Base-by-base conservation (phyloP, 1,284 basidiomycete species). In the Tilletiaria anomala region DNA sequence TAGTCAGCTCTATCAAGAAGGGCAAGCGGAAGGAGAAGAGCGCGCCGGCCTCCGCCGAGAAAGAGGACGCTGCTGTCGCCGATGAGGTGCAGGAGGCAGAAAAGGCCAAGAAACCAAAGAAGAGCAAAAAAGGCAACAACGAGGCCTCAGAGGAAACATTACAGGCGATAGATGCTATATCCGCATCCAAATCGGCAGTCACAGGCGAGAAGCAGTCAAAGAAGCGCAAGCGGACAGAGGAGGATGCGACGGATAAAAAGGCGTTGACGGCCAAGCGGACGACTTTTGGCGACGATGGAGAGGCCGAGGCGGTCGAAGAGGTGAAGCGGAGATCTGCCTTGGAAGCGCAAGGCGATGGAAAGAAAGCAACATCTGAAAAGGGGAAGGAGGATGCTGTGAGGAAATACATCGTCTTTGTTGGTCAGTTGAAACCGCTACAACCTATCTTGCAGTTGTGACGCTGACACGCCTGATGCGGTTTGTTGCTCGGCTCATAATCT, bases 371-470 rank as follows among this genome's bases (percentile, higher is more conserved):
- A 16, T 37, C 36, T 5, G 29, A 26, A 10, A 21, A 24, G 23
- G 22, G 22, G 4, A 24, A 14, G 4, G 36, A 37, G 6, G n/a
- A 22, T 18, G 5, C 20, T 8, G 18, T 14, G n/a, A 15, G 23
- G 6, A 3, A 24, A 16, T 18, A 26, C 23, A 37, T 37, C 19
- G 36, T 37, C 36, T 37, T 37, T 16, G 36, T 37, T 15, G 36
- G 36, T 37, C 23, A 37, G 36, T 17, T 14, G 21, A 12, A 18
- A 16, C 32, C 18, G 6, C 18, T 20, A 35, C 12, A 16, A 12
- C 34, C 15, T 33, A 6, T 8, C n/a, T n/a, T n/a, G 32, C 8
- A 16, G n/a, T 14, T 6, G 32, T 6, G 15, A 17, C 32, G 17
- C 6, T 5, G 14, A 6, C 6, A 33, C 6, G 16, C 10, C 17